phyloP scores from a whole-genome alignment of 768 basidiomycete genomes.

The Termitomyces bulborhizus region DNA sequence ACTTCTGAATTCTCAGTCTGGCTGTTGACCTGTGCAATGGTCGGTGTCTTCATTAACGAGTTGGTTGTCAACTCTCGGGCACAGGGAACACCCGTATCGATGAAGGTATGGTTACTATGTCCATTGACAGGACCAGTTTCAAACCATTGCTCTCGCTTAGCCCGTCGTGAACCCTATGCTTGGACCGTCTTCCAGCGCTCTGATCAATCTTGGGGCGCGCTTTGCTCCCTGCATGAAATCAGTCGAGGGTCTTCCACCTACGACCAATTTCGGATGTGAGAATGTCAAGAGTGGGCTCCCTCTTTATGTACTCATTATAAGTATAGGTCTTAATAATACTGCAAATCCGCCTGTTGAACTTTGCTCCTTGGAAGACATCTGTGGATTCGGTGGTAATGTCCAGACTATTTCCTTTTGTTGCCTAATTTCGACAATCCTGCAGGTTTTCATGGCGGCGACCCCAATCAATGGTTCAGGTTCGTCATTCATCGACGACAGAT shows the following conservation, averaged over 20 bases:
- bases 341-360: constrained; percentile 64
- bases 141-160: constrained; percentile 25
- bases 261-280: constrained; percentile 56
- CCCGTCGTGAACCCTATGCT: constrained; percentile 86
- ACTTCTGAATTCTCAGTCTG: constrained; percentile 40
- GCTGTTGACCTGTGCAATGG: constrained; percentile 59
- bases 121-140: neutral
- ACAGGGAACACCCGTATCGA: constrained; percentile 81
- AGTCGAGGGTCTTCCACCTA: constrained; percentile 48
- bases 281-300: neutral
- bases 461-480: constrained; percentile 45
- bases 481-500: constrained; percentile 2
- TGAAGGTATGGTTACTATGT: constrained; percentile 48
- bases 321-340: constrained; percentile 73
- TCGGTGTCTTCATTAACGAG: constrained; percentile 77
- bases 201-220: constrained; percentile 86
- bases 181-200: constrained; percentile 77
- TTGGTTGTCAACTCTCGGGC: constrained; percentile 66
- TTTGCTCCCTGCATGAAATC: constrained; percentile 91
- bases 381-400: constrained; percentile 74
- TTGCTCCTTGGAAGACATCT: constrained; percentile 78
- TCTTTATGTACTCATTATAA: neutral
- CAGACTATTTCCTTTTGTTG: constrained; percentile 21
- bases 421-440: neutral
- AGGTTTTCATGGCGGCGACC: constrained; percentile 36